A percentile compares a stretch with the other conserved stretches of the same genome.
Conservation (phyloP, 2,329 filamentous ascomycete species). For the Ophiostoma sp. region DNA sequence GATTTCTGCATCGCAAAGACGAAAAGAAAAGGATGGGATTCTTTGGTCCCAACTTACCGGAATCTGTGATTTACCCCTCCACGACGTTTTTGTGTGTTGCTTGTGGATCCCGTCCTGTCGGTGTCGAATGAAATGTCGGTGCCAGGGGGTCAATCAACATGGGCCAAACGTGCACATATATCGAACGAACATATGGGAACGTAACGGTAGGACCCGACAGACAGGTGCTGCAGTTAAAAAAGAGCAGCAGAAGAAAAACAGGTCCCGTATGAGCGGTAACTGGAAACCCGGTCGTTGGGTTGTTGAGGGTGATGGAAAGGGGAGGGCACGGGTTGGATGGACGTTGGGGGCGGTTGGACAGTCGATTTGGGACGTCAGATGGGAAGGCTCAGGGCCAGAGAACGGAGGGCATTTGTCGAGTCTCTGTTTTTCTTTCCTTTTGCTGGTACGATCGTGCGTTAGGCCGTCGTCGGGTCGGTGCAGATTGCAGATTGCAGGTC, state of each 20-base stretch:
- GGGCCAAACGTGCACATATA: neutral
- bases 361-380: neutral
- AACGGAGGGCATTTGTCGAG: neutral
- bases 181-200: neutral
- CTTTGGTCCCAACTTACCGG: neutral
- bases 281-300: neutral
- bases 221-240: neutral
- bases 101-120: neutral
- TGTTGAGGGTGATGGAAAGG: neutral
- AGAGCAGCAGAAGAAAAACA: neutral
- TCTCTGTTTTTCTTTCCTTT: neutral
- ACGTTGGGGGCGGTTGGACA: conserved; percentile 8
- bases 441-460: neutral
- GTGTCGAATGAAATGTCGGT: neutral
- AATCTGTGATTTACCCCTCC: neutral
- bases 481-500: neutral
- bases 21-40: neutral
- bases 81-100: neutral
- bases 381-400: neutral
- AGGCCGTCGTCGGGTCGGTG: neutral
- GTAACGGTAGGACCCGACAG: conserved; percentile 5
- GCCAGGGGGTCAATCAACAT: conserved; percentile 1
- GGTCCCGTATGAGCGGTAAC: neutral
- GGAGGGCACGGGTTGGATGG: neutral
- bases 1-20: neutral